Conservation (phyloP, 1,284 basidiomycete genomes). For the Afroboletus lepidellus region DNA sequence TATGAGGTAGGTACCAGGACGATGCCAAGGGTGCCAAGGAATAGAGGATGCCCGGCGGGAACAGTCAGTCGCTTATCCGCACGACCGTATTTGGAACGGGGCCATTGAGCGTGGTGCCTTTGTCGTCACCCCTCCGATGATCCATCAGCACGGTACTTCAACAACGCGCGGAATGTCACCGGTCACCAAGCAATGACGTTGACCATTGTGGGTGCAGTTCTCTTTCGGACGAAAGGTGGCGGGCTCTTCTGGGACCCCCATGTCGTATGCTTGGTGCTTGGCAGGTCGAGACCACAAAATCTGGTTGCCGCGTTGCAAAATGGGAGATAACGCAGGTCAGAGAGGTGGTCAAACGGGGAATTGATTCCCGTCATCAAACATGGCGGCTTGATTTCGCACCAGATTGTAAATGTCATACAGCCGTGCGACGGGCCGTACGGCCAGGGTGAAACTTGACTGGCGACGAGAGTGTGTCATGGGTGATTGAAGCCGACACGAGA, state of each 20-base stretch:
- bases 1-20: background rate
- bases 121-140: background rate
- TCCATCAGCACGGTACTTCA: background rate
- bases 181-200: background rate
- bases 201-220: background rate
- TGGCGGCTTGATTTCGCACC: background rate
- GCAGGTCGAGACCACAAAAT: constrained; percentile 2
- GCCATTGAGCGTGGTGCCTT: background rate
- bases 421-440: background rate
- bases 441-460: background rate
- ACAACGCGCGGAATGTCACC: background rate
- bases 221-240: constrained; percentile 13
- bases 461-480: background rate
- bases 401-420: background rate
- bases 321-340: background rate
- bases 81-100: background rate
- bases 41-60: no score
- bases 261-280: constrained; percentile 7
- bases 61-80: no score
- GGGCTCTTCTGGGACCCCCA: constrained; percentile 3
- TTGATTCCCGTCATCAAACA: background rate
- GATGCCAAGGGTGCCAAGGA: no score
- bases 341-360: background rate
- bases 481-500: background rate
- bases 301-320: background rate